Conservation (phyloP, 2,329 filamentous ascomycete genomes). For the Pseudogymnoascus destructans region DNA sequence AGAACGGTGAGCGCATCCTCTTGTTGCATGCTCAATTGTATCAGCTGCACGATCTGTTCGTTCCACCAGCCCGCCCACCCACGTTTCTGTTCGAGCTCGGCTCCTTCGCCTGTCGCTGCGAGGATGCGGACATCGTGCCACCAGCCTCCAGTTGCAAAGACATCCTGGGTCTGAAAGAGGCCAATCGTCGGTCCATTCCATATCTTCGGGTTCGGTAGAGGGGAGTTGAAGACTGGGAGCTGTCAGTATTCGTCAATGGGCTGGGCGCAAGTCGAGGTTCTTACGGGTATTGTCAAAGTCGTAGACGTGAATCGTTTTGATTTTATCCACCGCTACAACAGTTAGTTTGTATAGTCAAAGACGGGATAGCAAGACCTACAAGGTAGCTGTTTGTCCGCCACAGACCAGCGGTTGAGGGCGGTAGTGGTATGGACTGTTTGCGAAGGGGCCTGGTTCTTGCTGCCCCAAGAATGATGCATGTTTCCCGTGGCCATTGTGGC, state of each 20-base stretch:
- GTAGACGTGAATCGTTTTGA: slow-evolving; percentile 80
- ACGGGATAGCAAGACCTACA: slow-evolving; percentile 31
- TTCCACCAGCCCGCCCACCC: slow-evolving; percentile 97
- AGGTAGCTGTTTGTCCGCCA: slow-evolving; percentile 59
- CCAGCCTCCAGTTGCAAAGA: slow-evolving; percentile 79
- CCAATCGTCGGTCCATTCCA: slow-evolving; percentile 75
- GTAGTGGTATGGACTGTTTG: slow-evolving; percentile 45
- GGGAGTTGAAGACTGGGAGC: slow-evolving; percentile 68
- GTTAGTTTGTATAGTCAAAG: slow-evolving; percentile 13
- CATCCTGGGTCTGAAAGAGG: slow-evolving; percentile 59
- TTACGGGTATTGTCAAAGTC: slow-evolving; percentile 94
- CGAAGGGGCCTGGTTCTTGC: slow-evolving; percentile 3
- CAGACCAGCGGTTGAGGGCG: slow-evolving; percentile 72
- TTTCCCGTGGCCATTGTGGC: neutral
- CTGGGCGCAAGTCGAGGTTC: slow-evolving; percentile 23
- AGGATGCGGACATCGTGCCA: slow-evolving; percentile 91
- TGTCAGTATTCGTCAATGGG: slow-evolving; percentile 12
- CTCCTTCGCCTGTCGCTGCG: slow-evolving; percentile 69
- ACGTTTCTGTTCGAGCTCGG: slow-evolving; percentile 66
- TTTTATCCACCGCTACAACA: slow-evolving; percentile 43
- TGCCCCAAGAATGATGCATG: slow-evolving; percentile 13
- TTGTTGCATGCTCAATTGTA: slow-evolving; percentile 67
- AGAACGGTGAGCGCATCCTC: slow-evolving; percentile 75
- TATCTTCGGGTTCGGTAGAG: slow-evolving; percentile 74
- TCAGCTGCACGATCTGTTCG: slow-evolving; percentile 71